Evolutionary conservation across 2,329 filamentous ascomycete species (phyloP), one percentile per base, ranked within the genome.

Genomic region (Didymella exigua): DNA sequence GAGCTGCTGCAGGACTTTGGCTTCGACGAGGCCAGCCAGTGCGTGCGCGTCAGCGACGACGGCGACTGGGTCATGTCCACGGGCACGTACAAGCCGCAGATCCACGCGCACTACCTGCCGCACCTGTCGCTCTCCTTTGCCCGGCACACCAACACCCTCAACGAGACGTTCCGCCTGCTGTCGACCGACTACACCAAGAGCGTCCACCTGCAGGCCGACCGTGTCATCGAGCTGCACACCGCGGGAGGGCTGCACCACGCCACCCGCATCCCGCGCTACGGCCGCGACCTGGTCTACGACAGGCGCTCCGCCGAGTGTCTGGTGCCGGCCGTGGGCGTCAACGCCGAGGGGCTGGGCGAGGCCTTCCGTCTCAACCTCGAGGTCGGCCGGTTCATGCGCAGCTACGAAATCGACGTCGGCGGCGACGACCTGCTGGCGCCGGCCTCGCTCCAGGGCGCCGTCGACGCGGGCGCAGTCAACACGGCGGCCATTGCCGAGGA

Each of bases 1-100:
- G 95, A 99, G 76, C 82, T 99, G 53, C 84, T 99, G 31, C 95
- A 99, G 70, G 95, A 99, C 72, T 99, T 99, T 75, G 93, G 96
- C 71, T 98, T 99, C 69, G 93, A 97, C 69, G 93, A 96, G 77
- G 93, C 96, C 34, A 96, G 92, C 72, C 86, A 88, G 64, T 97
- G 93, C 72, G 86, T 99, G 60, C 86, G 91, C 44, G 86, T 95
- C 60, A 96, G 91, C 67, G 93, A 96, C 54, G 95, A 99, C 84
- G 93, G 93, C 43, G 89, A 98, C 72, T 99, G 95, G 93, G 86
- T 67, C 52, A 60, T 68, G 62, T 65, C 62, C 27, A 68, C 65
- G 4, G 64, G 64, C 59, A 67, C 64, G 5, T 68, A 68, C 60
- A 67, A 66, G 70, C 88, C 89, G 1, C 91, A 96, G 74, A 96